phyloP scores from a whole-genome alignment of 345 rosid genomes.

The Salix suchowensis region DNA sequence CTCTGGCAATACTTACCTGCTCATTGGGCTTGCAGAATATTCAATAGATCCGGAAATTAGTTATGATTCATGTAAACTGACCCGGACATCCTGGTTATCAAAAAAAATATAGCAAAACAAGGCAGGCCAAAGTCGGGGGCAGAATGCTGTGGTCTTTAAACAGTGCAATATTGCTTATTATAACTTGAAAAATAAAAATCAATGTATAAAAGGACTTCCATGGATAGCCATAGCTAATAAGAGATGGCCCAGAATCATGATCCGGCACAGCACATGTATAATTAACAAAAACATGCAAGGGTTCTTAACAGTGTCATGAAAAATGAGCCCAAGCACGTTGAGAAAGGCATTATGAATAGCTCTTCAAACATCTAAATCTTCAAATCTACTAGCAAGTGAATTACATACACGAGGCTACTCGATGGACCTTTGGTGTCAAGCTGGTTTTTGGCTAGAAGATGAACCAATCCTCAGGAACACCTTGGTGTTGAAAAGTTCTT shows the following conservation, averaged over 20 bases:
- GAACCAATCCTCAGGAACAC: slow-evolving; percentile 29
- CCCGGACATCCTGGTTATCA: too few relatives aligned
- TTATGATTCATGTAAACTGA: too few relatives aligned
- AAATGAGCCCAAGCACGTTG: background rate
- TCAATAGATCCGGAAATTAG: too few relatives aligned
- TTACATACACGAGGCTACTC: slow-evolving; percentile 19
- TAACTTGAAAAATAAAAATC: background rate
- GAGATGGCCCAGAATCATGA: background rate
- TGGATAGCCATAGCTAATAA: background rate
- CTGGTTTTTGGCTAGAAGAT: slow-evolving; percentile 24
- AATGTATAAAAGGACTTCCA: background rate
- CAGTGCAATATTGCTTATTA: background rate
- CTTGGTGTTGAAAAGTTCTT: slow-evolving; percentile 24
- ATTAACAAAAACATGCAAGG: background rate
- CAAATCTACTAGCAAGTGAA: slow-evolving; percentile 16
- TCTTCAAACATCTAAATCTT: slow-evolving; percentile 17
- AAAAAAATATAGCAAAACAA: background rate
- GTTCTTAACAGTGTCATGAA: slow-evolving; percentile 11
- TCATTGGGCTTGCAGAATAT: too few relatives aligned
- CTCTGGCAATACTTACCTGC: too few relatives aligned
- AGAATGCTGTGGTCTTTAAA: background rate
- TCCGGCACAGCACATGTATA: background rate
- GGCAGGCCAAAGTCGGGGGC: too few relatives aligned
- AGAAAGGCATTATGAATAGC: background rate
- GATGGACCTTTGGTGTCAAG: slow-evolving; percentile 14